A percentile compares a stretch with the other conserved stretches of the same genome.
Evolutionary conservation across 257 asterid species (phyloP).

Genomic region (Hygrophila difformis): DNA sequence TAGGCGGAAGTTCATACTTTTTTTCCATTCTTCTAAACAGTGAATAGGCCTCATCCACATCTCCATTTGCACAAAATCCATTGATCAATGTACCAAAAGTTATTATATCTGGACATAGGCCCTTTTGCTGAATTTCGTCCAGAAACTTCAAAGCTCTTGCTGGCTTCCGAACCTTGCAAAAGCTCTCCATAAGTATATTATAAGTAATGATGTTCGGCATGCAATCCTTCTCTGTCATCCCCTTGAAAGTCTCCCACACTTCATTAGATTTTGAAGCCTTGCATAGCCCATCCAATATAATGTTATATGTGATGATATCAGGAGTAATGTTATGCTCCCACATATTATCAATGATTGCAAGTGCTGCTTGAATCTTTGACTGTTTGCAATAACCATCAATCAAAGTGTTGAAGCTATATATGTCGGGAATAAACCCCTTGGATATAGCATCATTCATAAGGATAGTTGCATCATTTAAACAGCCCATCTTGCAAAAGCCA

Average conservation of each 20-base stretch:
- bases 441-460: conserved; percentile 53
- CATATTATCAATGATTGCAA: conserved; percentile 59
- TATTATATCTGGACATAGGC: conserved; percentile 60
- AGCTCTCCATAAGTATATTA: conserved; percentile 73
- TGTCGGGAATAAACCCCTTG: conserved; percentile 66
- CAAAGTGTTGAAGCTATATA: conserved; percentile 84
- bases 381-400: conserved; percentile 86
- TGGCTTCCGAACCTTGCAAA: conserved; percentile 54
- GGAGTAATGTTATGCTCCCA: conserved; percentile 63
- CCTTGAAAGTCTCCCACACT: conserved; percentile 66
- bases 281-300: conserved; percentile 75
- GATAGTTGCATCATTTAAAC: conserved; percentile 56
- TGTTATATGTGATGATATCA: conserved; percentile 76
- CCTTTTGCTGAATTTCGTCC: conserved; percentile 49
- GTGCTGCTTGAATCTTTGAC: conserved; percentile 58
- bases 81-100: conserved; percentile 65
- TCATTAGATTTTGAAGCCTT: conserved; percentile 55
- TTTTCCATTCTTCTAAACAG: conserved; percentile 56
- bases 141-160: conserved; percentile 53
- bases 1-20: conserved; percentile 42
- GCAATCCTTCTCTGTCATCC: conserved; percentile 74
- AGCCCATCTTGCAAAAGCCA: conserved; percentile 78
- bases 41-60: conserved; percentile 51
- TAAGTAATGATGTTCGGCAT: conserved; percentile 66
- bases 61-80: conserved; percentile 64